A percentile compares a stretch with the other conserved stretches of the same genome.
phyloP scores from a whole-genome alignment of 306 rosid genomes.

The Castanea sativa region DNA sequence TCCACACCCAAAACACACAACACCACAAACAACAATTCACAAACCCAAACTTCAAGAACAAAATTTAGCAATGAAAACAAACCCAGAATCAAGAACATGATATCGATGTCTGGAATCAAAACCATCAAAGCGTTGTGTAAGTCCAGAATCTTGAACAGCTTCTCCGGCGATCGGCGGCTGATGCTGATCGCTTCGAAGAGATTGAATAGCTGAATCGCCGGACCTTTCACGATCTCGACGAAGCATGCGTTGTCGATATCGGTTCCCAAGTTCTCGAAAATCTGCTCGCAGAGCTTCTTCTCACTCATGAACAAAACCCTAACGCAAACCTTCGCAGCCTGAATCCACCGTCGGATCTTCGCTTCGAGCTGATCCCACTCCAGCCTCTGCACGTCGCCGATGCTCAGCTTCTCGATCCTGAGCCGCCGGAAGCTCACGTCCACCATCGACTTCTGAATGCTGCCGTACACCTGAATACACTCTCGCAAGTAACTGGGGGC shows the following conservation, averaged over 20 bases:
- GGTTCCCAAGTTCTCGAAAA: slow-evolving; percentile 75
- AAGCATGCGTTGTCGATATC: slow-evolving; percentile 88
- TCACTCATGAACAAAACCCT: slow-evolving; percentile 80
- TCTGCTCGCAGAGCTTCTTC: slow-evolving; percentile 86
- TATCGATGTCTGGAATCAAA: slow-evolving; percentile 82
- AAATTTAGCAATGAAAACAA: no score
- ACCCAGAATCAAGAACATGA: slow-evolving; percentile 33
- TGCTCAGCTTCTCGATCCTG: slow-evolving; percentile 80
- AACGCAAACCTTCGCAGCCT: slow-evolving; percentile 77
- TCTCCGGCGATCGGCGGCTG: slow-evolving; percentile 89
- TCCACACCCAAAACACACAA: no score
- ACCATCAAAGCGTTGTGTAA: slow-evolving; percentile 84
- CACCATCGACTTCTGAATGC: slow-evolving; percentile 72
- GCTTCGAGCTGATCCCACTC: slow-evolving; percentile 83
- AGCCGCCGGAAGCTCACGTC: slow-evolving; percentile 74
- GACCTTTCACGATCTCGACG: slow-evolving; percentile 90
- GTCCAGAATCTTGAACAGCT: slow-evolving; percentile 86
- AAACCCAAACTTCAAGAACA: no score
- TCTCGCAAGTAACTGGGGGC: slow-evolving; percentile 79
- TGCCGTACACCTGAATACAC: slow-evolving; percentile 91
- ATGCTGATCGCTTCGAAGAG: slow-evolving; percentile 92
- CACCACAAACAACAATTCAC: no score
- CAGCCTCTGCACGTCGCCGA: slow-evolving; percentile 88
- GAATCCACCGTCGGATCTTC: slow-evolving; percentile 92
- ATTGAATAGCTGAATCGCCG: slow-evolving; percentile 89